Conservation (phyloP, 2,329 filamentous ascomycete genomes). For the Nemania sp. region DNA sequence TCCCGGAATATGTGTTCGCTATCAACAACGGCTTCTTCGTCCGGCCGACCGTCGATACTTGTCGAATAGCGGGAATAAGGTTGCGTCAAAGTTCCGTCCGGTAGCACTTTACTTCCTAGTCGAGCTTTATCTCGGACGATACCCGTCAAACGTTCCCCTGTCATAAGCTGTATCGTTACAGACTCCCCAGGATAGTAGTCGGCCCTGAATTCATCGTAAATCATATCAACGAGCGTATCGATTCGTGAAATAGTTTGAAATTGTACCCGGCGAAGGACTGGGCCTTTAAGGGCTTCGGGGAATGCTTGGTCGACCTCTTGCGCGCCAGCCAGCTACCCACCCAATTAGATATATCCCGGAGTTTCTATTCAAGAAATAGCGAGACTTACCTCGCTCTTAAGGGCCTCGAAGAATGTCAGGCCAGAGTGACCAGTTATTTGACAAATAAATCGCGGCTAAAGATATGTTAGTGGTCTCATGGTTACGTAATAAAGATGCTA, state of each 20-base stretch:
- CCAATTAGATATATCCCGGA: conserved; percentile 41
- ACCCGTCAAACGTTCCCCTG: conserved; percentile 77
- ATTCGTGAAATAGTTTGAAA: conserved; percentile 90
- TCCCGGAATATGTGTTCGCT: conserved; percentile 87
- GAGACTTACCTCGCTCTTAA: conserved; percentile 84
- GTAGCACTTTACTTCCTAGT: conserved; percentile 71
- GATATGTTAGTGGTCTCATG: conserved; percentile 36
- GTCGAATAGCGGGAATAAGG: conserved; percentile 86
- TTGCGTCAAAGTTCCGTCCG: conserved; percentile 76
- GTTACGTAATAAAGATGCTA: background rate
- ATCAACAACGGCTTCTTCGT: conserved; percentile 82
- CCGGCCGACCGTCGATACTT: conserved; percentile 74
- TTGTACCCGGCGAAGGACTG: conserved; percentile 89
- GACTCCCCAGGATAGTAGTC: conserved; percentile 93
- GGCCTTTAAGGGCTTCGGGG: conserved; percentile 89
- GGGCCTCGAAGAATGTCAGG: conserved; percentile 91
- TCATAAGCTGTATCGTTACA: conserved; percentile 77
- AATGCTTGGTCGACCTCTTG: conserved; percentile 92
- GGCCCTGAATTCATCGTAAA: conserved; percentile 83
- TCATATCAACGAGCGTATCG: conserved; percentile 78
- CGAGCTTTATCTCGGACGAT: conserved; percentile 87
- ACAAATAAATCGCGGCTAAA: conserved; percentile 88
- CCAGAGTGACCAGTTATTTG: conserved; percentile 95
- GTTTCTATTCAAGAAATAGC: conserved; percentile 2
- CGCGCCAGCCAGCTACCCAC: conserved; percentile 76